Conservation (phyloP, 176 grass and related monocot genomes). For the Urochloa ruziziensis region DNA sequence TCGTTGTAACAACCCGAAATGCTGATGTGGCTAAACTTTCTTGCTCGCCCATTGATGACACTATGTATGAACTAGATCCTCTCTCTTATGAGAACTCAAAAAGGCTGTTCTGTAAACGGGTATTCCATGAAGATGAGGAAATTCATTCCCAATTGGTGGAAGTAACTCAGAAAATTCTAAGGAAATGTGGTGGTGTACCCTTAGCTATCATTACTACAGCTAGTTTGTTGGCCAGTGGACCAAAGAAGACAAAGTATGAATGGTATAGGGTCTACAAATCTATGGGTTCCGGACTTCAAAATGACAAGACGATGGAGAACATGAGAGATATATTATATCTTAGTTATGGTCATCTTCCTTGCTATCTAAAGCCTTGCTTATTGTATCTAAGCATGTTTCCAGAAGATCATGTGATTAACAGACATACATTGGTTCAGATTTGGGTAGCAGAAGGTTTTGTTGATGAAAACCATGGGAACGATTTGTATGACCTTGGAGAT, state of each 20-base stretch:
- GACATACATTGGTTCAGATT: not conserved
- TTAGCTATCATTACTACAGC: not conserved
- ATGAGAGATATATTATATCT: not conserved
- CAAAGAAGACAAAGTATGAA: not conserved
- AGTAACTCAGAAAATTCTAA: slow-evolving; percentile 4
- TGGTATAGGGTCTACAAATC: not conserved
- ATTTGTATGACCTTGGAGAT: not conserved
- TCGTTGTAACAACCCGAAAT: not conserved
- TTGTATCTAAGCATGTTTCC: not conserved
- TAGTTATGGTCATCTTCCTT: not conserved
- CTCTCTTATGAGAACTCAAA: not conserved
- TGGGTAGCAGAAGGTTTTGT: not conserved
- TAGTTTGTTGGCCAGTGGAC: not conserved
- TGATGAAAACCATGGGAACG: not conserved
- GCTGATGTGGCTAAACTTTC: not conserved
- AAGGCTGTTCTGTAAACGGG: not conserved
- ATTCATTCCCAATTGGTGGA: not conserved
- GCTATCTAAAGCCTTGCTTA: not conserved
- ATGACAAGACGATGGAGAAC: not conserved
- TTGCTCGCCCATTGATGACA: not conserved
- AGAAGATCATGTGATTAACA: not conserved
- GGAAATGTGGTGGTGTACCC: not conserved
- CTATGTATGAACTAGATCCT: not conserved
- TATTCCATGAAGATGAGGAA: not conserved
- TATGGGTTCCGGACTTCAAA: not conserved